Base-by-base conservation (phyloP, 768 basidiomycete species). In the Leucosporidium scottii region DNA sequence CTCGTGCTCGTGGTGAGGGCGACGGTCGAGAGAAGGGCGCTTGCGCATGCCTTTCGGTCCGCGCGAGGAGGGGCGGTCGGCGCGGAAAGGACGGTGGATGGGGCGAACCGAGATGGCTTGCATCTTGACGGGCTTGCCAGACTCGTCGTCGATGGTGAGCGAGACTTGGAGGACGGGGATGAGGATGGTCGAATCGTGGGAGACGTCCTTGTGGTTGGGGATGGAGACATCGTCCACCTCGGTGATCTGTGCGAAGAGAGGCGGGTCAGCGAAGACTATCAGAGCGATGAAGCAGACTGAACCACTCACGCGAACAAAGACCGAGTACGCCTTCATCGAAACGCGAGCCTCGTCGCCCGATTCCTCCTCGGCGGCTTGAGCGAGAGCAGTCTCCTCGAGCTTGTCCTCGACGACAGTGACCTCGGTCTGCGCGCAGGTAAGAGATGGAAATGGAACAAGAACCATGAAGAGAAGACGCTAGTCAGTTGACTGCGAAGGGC, bases 161-260 rank as follows among this genome's bases (percentile, higher is more conserved):
- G 44, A 44, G 23, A 59, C 39, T 44, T 47, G 18, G 58, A 59
- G 58, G 39, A 59, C 47, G 13, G 58, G 58, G n/a, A 59, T n/a
- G n/a, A 59, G n/a, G 58, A 59, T 27, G 23, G 58, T 59, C 5
- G 58, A 47, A n/a, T 13, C 27, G 58, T 47, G 58, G 9, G 58
- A 23, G 36, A 58, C 8, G 23, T 23, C 17, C 39, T 47, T n/a
- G 9, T 44, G 10, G 8, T 44, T 44, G 8, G 39, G 39, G 39
- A 44, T 44, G 39, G 39, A 44, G 15, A 44, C 39, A 13, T 44
- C 39, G 39, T 59, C 58, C 39, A 47, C 30, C 25, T 59, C 58
- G 39, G 44, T 44, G 25, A 59, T 47, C 39, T 44, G 18, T 18
- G 39, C 3, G 39, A 12, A 10, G 36, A 44, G 27, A 2, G 21